Evolutionary conservation across 805 yeast species (phyloP), one percentile per base, ranked within the genome.

Genomic region (Nakazawaea siamensis): DNA sequence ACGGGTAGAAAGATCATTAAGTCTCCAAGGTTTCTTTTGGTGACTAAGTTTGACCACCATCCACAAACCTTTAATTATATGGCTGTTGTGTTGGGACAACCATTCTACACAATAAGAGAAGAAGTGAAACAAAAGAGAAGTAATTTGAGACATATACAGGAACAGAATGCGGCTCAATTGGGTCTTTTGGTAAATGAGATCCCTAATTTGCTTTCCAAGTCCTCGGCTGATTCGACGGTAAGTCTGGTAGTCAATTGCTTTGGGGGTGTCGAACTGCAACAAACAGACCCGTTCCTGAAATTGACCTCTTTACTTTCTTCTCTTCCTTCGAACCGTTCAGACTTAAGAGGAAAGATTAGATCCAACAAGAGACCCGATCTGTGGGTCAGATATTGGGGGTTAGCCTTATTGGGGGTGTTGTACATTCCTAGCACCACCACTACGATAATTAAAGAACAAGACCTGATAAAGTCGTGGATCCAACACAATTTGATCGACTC

Each of bases 401-500:
- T 70, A 0, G 40, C 72, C 1, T 39, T 68, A 0, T 14, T 69
- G 1, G 39, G 61, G 1, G 29, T 65, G 0, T 33, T 66, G 3
- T 73, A 70, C 48, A 81, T 82, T 0, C 86, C 92, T 7, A 48
- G 65, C 2, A 50, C 73, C 2, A 44, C 69, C 2, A 31, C 48
- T 18, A 57, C 57, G 36, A 41, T 70, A 2, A 60, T 80, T 48
- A 57, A 66, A 2, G 73, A 77, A 42, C 63, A 82, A 40, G 59
- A 58, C 13, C 68, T 62, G 13, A 72, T 86, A 13, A 42, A 62
- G 2, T 50, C 62, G 1, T 84, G 92, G 79, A 39, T 76, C 29
- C 58, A 62, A 33, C 61, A 63, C 33, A 79, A 80, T 35, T 50
- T 85, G 5, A 54, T 76, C 12, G 83, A 77, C n/a, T 79, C 94